Percentiles rank a stretch among this genome's conserved stretches.
Conservation (phyloP, 352 stramenopile genomes). For the Phytophthora hibernalis region DNA sequence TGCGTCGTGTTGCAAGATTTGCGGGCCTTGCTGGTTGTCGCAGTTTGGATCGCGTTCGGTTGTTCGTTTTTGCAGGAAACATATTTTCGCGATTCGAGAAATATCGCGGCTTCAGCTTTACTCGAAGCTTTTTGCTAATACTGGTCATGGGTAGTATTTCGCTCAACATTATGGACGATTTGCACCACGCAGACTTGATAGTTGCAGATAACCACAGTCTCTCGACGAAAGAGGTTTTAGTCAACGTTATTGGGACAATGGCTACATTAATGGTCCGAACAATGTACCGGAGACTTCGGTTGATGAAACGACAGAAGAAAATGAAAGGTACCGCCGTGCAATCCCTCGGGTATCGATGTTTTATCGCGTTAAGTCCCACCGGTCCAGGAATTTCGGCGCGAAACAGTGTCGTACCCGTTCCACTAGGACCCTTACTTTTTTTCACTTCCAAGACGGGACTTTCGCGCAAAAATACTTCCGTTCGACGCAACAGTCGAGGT, state of each 20-base stretch:
- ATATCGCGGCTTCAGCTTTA: slow-evolving; percentile 29
- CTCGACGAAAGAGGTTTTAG: slow-evolving; percentile 35
- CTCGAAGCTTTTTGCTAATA: slow-evolving; percentile 28
- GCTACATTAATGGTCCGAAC: slow-evolving; percentile 34
- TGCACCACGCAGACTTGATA: slow-evolving; percentile 32
- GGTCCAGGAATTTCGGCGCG: slow-evolving; percentile 12
- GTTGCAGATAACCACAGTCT: slow-evolving; percentile 25
- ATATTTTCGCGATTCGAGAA: slow-evolving; percentile 34
- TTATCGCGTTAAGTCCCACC: slow-evolving; percentile 23
- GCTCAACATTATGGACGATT: slow-evolving; percentile 28
- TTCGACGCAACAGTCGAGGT: slow-evolving; percentile 12
- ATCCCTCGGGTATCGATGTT: slow-evolving; percentile 32
- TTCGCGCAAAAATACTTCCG: neutral
- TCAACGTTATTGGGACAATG: slow-evolving; percentile 36
- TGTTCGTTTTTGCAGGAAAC: slow-evolving; percentile 37
- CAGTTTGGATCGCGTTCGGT: slow-evolving; percentile 27
- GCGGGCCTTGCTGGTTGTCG: slow-evolving; percentile 10
- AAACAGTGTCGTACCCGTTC: slow-evolving; percentile 29
- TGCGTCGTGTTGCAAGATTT: slow-evolving; percentile 23
- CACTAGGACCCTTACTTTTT: slow-evolving; percentile 24
- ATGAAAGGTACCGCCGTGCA: slow-evolving; percentile 25
- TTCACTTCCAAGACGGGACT: slow-evolving; percentile 19
- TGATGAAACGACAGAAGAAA: slow-evolving; percentile 32
- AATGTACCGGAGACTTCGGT: slow-evolving; percentile 27
- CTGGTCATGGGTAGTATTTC: slow-evolving; percentile 37